Evolutionary conservation across 139 green algal genomes (phyloP).

Genomic region (Chlorella sorokiniana): DNA sequence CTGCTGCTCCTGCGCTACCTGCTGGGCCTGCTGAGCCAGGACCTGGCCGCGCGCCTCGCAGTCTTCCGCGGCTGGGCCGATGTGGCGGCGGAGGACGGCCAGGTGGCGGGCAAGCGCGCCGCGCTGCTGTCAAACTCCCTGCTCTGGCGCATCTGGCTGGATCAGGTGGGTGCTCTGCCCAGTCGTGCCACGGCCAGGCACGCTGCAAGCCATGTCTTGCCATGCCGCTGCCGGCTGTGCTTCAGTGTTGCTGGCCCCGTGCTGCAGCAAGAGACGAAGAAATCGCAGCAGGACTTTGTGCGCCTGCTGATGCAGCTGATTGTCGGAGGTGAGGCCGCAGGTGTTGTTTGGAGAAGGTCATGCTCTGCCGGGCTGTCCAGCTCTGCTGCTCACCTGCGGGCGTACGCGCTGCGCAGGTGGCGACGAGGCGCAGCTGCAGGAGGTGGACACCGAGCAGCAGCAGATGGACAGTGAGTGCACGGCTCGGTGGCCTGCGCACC

Average conservation of each 20-base stretch:
- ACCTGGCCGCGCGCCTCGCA: slow-evolving; percentile 20
- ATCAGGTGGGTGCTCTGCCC: not conserved
- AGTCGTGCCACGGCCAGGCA: not conserved
- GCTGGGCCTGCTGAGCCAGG: slow-evolving; percentile 31
- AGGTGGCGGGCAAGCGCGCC: not conserved
- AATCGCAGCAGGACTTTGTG: not conserved
- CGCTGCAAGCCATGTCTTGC: not conserved
- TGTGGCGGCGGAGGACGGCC: not conserved
- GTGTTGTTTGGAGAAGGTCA: too few relatives aligned
- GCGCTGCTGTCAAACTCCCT: slow-evolving; percentile 33
- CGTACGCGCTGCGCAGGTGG: slow-evolving; percentile 4
- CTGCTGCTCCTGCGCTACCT: slow-evolving; percentile 46
- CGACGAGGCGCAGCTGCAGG: slow-evolving; percentile 29
- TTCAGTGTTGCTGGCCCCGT: not conserved
- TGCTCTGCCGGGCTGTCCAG: too few relatives aligned
- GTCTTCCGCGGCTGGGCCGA: not conserved
- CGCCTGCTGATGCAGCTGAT: slow-evolving; percentile 24
- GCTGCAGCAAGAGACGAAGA: not conserved
- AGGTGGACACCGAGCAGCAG: slow-evolving; percentile 14
- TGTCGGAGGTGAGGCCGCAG: slow-evolving; percentile 10
- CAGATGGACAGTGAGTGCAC: not conserved
- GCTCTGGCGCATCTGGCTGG: slow-evolving; percentile 34
- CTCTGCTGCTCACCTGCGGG: not conserved
- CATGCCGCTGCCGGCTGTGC: not conserved
- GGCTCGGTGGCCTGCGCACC: not conserved